phyloP scores from a whole-genome alignment of 768 basidiomycete genomes.

The Phanerochaete sordida region DNA sequence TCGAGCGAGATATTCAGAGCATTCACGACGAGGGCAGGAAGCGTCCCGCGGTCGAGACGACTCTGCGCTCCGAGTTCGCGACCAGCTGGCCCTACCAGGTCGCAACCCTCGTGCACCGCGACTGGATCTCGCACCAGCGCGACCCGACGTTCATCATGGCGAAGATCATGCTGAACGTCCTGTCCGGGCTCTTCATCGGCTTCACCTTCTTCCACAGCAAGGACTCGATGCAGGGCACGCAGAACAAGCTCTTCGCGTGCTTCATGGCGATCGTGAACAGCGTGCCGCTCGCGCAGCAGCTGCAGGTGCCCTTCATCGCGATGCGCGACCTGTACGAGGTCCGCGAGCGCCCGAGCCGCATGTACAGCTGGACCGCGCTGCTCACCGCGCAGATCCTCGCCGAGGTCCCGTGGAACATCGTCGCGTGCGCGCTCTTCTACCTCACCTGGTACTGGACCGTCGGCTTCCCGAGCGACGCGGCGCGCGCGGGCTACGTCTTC shows the following conservation, averaged over 20 bases:
- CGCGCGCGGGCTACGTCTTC: slow-evolving; percentile 38
- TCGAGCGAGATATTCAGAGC: slow-evolving; percentile 39
- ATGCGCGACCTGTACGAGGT: slow-evolving; percentile 37
- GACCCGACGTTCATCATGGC: slow-evolving; percentile 37
- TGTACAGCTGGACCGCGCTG: slow-evolving; percentile 39
- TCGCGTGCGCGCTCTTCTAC: slow-evolving; percentile 38
- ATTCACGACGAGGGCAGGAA: slow-evolving; percentile 38
- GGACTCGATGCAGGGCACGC: slow-evolving; percentile 36
- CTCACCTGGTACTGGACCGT: slow-evolving; percentile 49
- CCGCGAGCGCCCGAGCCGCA: slow-evolving; percentile 38
- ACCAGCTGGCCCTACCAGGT: slow-evolving; percentile 38
- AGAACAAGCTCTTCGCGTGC: slow-evolving; percentile 41
- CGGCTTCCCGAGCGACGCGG: slow-evolving; percentile 28
- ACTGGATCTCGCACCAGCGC: slow-evolving; percentile 33
- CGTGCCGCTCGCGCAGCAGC: slow-evolving; percentile 37
- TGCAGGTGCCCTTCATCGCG: slow-evolving; percentile 38
- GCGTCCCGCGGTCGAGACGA: slow-evolving; percentile 21
- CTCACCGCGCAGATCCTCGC: slow-evolving; percentile 32
- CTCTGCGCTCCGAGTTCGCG: slow-evolving; percentile 29
- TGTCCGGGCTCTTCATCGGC: slow-evolving; percentile 35
- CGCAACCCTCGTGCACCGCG: slow-evolving; percentile 27
- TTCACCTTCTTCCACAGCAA: slow-evolving; percentile 39
- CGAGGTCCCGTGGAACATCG: slow-evolving; percentile 35
- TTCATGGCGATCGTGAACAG: slow-evolving; percentile 32
- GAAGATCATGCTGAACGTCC: slow-evolving; percentile 35